phyloP scores from a whole-genome alignment of 2,329 filamentous ascomycete species.

The Hypoxylon sp. region DNA sequence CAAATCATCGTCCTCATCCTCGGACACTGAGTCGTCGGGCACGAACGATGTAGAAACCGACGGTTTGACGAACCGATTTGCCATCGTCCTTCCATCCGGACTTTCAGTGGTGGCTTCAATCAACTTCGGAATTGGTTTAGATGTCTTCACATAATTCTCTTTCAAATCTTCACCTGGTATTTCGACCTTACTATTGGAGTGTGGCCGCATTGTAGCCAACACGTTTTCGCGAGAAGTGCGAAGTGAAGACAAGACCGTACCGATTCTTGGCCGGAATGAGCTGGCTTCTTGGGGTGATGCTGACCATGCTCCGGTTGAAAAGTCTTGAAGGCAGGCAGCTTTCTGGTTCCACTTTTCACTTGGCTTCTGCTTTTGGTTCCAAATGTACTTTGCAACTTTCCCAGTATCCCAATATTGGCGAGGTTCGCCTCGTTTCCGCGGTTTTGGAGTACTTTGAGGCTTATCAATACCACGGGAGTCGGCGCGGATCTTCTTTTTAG shows the following conservation, averaged over 20 bases:
- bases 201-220: constrained; percentile 26
- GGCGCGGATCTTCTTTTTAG: constrained; percentile 39
- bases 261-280: constrained; percentile 31
- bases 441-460: constrained; percentile 29
- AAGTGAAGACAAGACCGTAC: constrained; percentile 44
- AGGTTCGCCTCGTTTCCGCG: constrained; percentile 32
- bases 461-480: constrained; percentile 46
- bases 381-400: constrained; percentile 49
- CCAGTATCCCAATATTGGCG: constrained; percentile 49
- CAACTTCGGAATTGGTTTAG: neutral
- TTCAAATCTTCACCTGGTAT: neutral
- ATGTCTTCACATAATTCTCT: neutral
- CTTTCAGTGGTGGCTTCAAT: neutral
- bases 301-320: constrained; percentile 47
- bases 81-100: neutral
- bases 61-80: constrained; percentile 35
- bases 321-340: constrained; percentile 45
- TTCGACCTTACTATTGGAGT: neutral
- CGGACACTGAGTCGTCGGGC: constrained; percentile 31
- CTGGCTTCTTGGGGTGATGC: constrained; percentile 34
- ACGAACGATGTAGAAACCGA: constrained; percentile 36
- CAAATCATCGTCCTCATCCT: constrained; percentile 38
- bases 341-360: constrained; percentile 44
- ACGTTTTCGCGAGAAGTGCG: constrained; percentile 40
- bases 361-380: constrained; percentile 46